Evolutionary conservation across 208 protist species (phyloP), one percentile per base, ranked within the genome.

Genomic region (Trypanosoma mega): DNA sequence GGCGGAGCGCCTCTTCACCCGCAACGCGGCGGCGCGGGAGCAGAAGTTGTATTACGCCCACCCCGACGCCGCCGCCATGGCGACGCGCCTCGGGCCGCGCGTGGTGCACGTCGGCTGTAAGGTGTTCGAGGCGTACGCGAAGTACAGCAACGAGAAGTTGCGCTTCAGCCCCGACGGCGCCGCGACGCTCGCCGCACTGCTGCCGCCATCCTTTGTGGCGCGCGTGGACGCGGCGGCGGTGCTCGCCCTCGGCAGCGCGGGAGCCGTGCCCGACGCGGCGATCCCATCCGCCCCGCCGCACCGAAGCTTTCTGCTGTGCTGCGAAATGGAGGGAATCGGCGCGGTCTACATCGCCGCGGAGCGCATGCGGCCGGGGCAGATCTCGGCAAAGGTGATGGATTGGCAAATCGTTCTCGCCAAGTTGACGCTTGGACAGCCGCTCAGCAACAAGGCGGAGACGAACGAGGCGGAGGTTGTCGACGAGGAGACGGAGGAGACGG

Each of bases 21-120:
- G 86, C 51, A 82, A 73, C 57, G 84, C 87, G 52, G 53, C 34
- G 27, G 64, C 79, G 7, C 72, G 87, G 2, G 75, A 85, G 31
- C 83, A 85, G 58, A 96, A 96, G 58, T 60, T 94, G 0, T 96
- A 93, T 67, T 86, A 80, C 54, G 81, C 84, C 37, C 80, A 78
- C 60, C 58, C 64, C 20, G 75, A 66, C 45, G 70, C 72, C 11
- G 73, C 80, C 34, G 65, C 24, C 41, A 47, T 96, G 39, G 72
- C 69, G 29, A 53, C 64, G 14, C 65, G 72, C 69, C 76, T 92
- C 12, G 82, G 82, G 49, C 45, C 68, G 43, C 81, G 86, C 34
- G 76, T 93, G 27, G 72, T 85, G 60, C 66, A 87, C 49, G 90
- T 90, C 14, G 90, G 90, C n/a, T 63, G 70, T 41, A 93, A 94